Conservation (phyloP, 495 filamentous ascomycete genomes). For the Aspergillus wentii region DNA sequence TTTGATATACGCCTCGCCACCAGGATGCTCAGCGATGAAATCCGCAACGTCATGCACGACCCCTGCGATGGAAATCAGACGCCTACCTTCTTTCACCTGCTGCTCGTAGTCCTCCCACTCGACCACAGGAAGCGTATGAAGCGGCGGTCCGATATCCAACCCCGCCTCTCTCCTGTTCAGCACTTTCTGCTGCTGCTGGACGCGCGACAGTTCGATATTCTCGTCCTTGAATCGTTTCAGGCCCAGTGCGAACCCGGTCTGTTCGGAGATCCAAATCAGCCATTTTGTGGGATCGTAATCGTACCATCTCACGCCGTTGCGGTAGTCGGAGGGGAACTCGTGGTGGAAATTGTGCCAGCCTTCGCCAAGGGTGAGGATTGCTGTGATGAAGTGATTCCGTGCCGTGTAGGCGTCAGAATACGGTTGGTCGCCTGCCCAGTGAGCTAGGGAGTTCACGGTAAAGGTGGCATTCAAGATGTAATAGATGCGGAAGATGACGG, state of each 20-base stretch:
- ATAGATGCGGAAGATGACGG: conserved; percentile 80
- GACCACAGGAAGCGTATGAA: conserved; percentile 81
- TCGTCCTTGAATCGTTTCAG: conserved; percentile 86
- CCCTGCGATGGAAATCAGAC: conserved; percentile 74
- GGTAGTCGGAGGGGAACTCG: conserved; percentile 92
- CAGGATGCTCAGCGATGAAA: conserved; percentile 85
- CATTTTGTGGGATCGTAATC: conserved; percentile 95
- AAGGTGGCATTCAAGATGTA: conserved; percentile 93
- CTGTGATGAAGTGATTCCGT: conserved; percentile 83
- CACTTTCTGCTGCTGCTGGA: conserved; percentile 92
- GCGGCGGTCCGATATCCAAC: conserved; percentile 82
- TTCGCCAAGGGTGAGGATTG: conserved; percentile 82
- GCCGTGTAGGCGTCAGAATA: conserved; percentile 92
- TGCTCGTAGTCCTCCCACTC: conserved; percentile 82
- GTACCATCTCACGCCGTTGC: conserved; percentile 87
- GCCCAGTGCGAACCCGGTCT: conserved; percentile 78
- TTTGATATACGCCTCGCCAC: conserved; percentile 78
- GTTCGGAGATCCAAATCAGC: conserved; percentile 81
- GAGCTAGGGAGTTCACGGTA: conserved; percentile 89
- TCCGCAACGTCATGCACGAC: conserved; percentile 82
- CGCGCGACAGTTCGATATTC: conserved; percentile 88
- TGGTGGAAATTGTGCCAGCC: conserved; percentile 97
- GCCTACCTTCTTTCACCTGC: conserved; percentile 49
- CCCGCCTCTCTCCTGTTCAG: conserved; percentile 76
- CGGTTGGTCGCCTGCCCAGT: conserved; percentile 91